These are phyloP conservation scores for Hypsizygus marmoreus DNA, from an alignment of 768 basidiomycete genomes.

Conservation along the genomic window DNA sequence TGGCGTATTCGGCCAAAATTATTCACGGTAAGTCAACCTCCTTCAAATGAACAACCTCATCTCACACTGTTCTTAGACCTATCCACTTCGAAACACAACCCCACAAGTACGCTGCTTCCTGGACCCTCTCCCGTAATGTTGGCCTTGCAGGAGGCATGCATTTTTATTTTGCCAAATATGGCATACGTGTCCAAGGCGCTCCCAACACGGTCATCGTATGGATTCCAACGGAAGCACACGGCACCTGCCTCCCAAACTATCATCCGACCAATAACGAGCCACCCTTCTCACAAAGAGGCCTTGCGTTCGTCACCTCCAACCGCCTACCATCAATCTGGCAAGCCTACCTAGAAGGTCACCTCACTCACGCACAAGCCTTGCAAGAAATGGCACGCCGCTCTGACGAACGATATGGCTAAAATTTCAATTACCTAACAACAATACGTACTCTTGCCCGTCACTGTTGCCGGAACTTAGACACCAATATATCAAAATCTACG, in stretches of 20 bases:
- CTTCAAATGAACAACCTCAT: too few relatives aligned
- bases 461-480: too few relatives aligned
- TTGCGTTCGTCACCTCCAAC: slow-evolving; percentile 11
- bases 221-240: slow-evolving; percentile 14
- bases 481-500: too few relatives aligned
- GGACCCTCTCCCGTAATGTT: slow-evolving; percentile 4
- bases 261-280: slow-evolving; percentile 9
- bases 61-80: slow-evolving; percentile 2
- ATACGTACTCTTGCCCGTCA: too few relatives aligned
- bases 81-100: slow-evolving; percentile 15
- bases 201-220: slow-evolving; percentile 16
- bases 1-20: slow-evolving; percentile 1
- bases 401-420: too few relatives aligned
- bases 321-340: too few relatives aligned
- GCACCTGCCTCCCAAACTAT: slow-evolving; percentile 17
- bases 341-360: too few relatives aligned
- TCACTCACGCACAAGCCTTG: too few relatives aligned
- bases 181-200: slow-evolving; percentile 8
- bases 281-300: slow-evolving; percentile 5
- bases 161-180: slow-evolving; percentile 17
- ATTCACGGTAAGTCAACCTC: background rate
- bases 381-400: too few relatives aligned
- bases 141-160: slow-evolving; percentile 5
- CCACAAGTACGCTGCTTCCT: slow-evolving; percentile 6
- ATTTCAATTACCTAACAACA: too few relatives aligned